Evolutionary conservation across 2,329 filamentous ascomycete genomes (phyloP).

Genomic region (Penicillium nordicum): DNA sequence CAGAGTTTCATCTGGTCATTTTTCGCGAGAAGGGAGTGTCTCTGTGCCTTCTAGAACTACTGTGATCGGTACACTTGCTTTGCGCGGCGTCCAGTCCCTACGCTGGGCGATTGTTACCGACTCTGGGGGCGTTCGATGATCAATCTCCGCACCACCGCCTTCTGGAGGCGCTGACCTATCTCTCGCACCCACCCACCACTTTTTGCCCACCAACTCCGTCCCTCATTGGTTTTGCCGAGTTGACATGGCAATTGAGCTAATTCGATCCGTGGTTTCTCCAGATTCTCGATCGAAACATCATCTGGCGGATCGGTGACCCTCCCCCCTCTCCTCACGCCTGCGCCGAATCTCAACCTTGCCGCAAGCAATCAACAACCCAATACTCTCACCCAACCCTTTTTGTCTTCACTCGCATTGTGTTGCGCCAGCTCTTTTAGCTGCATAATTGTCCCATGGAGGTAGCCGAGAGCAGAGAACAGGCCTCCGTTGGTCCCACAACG

Average conservation of each 20-base stretch:
- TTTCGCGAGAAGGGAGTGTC: neutral
- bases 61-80: constrained; percentile 9
- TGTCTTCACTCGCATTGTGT: neutral
- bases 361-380: constrained; percentile 16
- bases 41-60: neutral
- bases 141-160: constrained; percentile 42
- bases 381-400: neutral
- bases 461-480: constrained; percentile 36
- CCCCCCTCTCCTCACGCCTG: constrained; percentile 14
- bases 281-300: constrained; percentile 13
- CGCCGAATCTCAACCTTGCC: constrained; percentile 17
- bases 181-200: constrained; percentile 20
- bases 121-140: constrained; percentile 33
- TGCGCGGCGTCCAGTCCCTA: constrained; percentile 23
- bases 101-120: constrained; percentile 23
- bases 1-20: constrained; percentile 1
- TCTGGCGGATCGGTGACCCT: constrained; percentile 20
- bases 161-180: constrained; percentile 27
- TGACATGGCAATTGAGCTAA: constrained; percentile 29
- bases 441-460: constrained; percentile 37
- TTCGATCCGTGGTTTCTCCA: constrained; percentile 19
- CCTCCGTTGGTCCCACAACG: constrained; percentile 34
- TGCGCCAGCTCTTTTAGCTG: constrained; percentile 1
- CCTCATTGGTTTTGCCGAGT: constrained; percentile 5
- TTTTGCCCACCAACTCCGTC: constrained; percentile 14